Evolutionary conservation across 2,329 filamentous ascomycete species (phyloP).

Genomic region (Colletotrichum sp.): DNA sequence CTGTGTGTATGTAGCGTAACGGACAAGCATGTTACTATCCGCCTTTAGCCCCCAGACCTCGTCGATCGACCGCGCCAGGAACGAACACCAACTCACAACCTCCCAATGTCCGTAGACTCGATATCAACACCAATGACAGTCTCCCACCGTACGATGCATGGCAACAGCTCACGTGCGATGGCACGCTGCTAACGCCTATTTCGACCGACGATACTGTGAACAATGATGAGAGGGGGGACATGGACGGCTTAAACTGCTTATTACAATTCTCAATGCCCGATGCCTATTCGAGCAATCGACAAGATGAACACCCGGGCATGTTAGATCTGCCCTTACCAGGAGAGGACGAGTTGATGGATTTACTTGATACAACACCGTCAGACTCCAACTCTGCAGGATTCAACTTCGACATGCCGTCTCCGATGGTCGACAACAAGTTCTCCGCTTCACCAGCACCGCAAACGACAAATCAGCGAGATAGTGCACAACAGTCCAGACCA

Average conservation of each 20-base stretch:
- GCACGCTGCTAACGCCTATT: neutral
- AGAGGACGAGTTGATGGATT: constrained; percentile 6
- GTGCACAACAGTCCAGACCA: neutral
- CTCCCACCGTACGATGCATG: neutral
- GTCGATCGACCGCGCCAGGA: neutral
- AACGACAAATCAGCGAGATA: no score
- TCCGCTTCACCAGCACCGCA: neutral
- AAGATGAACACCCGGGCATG: neutral
- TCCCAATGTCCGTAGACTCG: neutral
- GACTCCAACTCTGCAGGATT: neutral
- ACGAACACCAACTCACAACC: neutral
- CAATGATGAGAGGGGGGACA: neutral
- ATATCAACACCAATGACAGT: neutral
- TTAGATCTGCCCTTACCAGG: constrained; percentile 5
- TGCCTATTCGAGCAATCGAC: neutral
- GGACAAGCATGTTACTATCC: constrained; percentile 13
- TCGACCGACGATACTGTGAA: neutral
- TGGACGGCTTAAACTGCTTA: neutral
- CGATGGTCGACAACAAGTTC: neutral
- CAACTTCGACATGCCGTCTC: neutral
- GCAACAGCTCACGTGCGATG: neutral
- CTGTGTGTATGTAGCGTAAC: neutral
- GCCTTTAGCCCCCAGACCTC: neutral
- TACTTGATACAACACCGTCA: constrained; percentile 1
- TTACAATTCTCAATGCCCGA: neutral